Base-by-base conservation (phyloP, 257 asterid genomes). In the Penstemon newberryi region DNA sequence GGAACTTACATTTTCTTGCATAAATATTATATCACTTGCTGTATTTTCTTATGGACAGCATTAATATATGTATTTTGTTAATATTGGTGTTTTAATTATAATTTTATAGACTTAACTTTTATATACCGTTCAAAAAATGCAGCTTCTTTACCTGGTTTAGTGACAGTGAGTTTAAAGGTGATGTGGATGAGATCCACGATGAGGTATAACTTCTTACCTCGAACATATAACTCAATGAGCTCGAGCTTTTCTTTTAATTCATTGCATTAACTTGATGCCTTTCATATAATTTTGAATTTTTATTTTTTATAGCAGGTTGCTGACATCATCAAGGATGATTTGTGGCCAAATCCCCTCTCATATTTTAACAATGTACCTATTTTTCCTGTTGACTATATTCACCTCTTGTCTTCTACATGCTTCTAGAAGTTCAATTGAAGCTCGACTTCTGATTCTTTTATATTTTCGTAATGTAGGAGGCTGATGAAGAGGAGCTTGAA, bases 111-210 rank as follows among this genome's bases (percentile, higher is more conserved):
- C 3, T 47, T 47, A 51, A 54, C 18, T 66, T 15, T 18, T 5
- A 9, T 57, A 18, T 12, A 55, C 37, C 6, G 18, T 43, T 25
- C 33, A 25, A 25, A 47, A 77, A 69, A 51, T 84, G 85, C 96
- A 92, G 98, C 88, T 92, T 92, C 86, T 92, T 92, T 74, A 67
- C 81, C 68, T 89, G 96, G 98, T 92, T 92, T 75, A 74, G 51
- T 53, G 96, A 85, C 45, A 73, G 75, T 70, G 82, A 80, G 75
- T 83, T 80, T 53, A 84, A 79, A 66, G 96, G 85, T 6, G 92
- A 86, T 49, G 41, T 87, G 47, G 94, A 76, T 69, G 96, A 89
- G 68, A 77, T 92, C 81, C 96, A 87, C 15, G 98, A 89, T 61
- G 96, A 89, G 90, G 98, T 92, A 25, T 25, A 78, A 76, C 25